Conservation (phyloP, 129 eudicot species). For the Chrysanthemum seticuspe region DNA sequence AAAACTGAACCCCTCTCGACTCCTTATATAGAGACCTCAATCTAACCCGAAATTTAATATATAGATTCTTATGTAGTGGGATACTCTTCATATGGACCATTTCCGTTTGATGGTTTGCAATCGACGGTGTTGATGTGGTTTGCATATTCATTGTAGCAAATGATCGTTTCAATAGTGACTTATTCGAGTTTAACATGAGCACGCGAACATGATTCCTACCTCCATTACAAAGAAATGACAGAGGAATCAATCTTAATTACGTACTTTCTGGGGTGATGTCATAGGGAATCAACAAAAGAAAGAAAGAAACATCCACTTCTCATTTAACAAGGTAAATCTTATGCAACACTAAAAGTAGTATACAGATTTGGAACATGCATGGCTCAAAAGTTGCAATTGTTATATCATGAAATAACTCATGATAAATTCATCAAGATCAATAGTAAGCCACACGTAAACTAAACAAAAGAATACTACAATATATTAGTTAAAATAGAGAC, state of each 20-base stretch:
- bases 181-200: not conserved
- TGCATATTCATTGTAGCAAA: constrained; percentile 6
- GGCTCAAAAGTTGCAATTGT: no score
- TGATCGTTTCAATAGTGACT: constrained; percentile 3
- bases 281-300: constrained; percentile 25
- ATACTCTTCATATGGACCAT: constrained; percentile 23
- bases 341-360: no score
- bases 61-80: constrained; percentile 19
- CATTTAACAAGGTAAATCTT: not conserved
- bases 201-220: constrained; percentile 36
- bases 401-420: not conserved
- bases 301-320: constrained; percentile 15
- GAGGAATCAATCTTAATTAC: constrained; percentile 16
- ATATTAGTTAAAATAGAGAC: no score
- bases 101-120: not conserved
- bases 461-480: no score
- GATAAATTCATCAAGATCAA: no score
- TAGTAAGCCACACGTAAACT: no score
- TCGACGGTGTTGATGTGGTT: constrained; percentile 11
- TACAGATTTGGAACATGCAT: no score
- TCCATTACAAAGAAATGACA: constrained; percentile 23
- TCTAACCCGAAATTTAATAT: not conserved
- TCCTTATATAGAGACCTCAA: constrained; percentile 26
- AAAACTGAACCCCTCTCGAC: constrained; percentile 16
- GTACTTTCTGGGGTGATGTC: constrained; percentile 6